phyloP scores from a whole-genome alignment of 352 stramenopile species.

The Elongisporangium undulatum region DNA sequence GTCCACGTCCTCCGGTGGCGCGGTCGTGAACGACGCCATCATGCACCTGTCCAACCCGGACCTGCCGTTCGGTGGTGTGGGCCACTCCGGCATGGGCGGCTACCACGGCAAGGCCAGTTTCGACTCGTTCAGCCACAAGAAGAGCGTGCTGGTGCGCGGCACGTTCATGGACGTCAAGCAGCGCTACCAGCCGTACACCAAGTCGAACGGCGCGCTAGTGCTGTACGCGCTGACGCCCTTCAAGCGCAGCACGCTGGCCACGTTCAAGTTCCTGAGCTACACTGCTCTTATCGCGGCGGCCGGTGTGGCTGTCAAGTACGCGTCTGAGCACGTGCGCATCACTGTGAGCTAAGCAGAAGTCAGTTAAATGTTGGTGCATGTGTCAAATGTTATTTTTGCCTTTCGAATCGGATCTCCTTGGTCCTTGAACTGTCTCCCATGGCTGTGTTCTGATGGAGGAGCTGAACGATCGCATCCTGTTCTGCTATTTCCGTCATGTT shows the following conservation, averaged over 20 bases:
- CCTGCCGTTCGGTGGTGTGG: slow-evolving; percentile 83
- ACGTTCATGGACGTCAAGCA: slow-evolving; percentile 53
- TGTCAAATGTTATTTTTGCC: neutral
- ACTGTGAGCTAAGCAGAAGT: neutral
- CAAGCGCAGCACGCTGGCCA: neutral
- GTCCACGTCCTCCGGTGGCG: slow-evolving; percentile 45
- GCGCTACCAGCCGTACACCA: slow-evolving; percentile 63
- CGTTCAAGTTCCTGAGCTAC: neutral
- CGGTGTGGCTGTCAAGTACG: neutral
- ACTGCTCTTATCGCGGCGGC: neutral
- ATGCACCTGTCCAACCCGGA: slow-evolving; percentile 62
- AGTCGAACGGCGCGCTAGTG: slow-evolving; percentile 1
- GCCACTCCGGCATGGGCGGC: slow-evolving; percentile 67
- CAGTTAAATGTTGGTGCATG: neutral
- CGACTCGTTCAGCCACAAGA: slow-evolving; percentile 69
- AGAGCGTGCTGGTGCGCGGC: slow-evolving; percentile 20
- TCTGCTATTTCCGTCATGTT: too few relatives aligned
- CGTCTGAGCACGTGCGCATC: neutral
- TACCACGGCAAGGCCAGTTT: slow-evolving; percentile 87
- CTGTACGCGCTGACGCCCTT: neutral
- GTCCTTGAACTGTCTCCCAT: too few relatives aligned
- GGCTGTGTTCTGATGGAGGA: too few relatives aligned
- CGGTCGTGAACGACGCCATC: slow-evolving; percentile 80
- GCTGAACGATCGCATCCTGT: too few relatives aligned
- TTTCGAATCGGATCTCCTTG: too few relatives aligned